phyloP scores from a whole-genome alignment of 179 eudicot species.

The Vitellaria paradoxa region DNA sequence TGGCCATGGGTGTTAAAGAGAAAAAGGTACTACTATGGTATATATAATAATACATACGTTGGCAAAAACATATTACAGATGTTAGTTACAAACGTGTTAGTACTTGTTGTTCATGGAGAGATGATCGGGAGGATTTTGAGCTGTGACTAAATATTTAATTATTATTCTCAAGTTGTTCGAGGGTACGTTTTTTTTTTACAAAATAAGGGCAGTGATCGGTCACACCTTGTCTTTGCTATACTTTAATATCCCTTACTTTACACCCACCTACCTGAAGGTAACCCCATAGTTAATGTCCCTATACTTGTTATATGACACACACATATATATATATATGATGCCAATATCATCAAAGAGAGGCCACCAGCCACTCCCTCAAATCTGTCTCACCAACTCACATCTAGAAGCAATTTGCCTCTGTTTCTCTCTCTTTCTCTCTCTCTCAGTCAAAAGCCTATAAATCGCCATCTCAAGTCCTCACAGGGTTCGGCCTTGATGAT shows the following conservation, averaged over 20 bases:
- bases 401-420: conserved; percentile 53
- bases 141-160: conserved; percentile 7
- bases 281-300: conserved; percentile 11
- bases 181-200: conserved; percentile 6
- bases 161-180: conserved; percentile 32
- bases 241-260: conserved; percentile 32
- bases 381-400: conserved; percentile 87
- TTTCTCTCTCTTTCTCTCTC: not conserved
- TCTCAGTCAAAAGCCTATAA: conserved; percentile 49
- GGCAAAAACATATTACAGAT: conserved; percentile 29
- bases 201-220: conserved; percentile 22
- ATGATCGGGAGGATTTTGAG: conserved; percentile 21
- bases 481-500: conserved; percentile 38
- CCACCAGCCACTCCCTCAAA: conserved; percentile 64
- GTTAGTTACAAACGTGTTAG: not conserved
- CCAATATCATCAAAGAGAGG: conserved; percentile 31
- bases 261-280: conserved; percentile 54
- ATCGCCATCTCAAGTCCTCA: conserved; percentile 36
- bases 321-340: not conserved
- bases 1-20: not conserved
- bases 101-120: conserved; percentile 19
- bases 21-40: not conserved
- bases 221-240: conserved; percentile 12
- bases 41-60: conserved; percentile 21
- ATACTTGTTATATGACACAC: not conserved